These are phyloP conservation scores for Elasticomyces elasticus DNA, from an alignment of 495 filamentous ascomycete genomes.

Conservation along the genomic window DNA sequence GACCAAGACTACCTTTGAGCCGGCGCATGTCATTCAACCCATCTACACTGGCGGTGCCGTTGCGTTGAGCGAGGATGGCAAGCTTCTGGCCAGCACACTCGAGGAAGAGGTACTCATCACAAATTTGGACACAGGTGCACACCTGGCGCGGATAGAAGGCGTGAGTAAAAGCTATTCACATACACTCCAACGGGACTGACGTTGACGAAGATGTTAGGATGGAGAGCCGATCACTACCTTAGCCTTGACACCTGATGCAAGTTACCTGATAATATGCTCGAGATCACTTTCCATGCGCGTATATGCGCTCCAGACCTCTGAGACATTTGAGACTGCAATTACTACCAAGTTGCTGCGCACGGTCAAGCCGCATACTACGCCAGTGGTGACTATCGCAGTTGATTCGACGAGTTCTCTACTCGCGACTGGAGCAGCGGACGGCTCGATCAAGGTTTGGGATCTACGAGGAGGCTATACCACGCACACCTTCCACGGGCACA, in stretches of 20 bases:
- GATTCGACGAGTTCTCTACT: conserved; percentile 82
- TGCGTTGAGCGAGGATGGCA: conserved; percentile 69
- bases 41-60: conserved; percentile 89
- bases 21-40: conserved; percentile 69
- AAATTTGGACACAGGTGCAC: conserved; percentile 69
- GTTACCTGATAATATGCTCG: conserved; percentile 82
- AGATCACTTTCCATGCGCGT: conserved; percentile 90
- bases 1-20: conserved; percentile 77
- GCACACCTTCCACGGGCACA: conserved; percentile 87
- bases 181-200: conserved; percentile 17
- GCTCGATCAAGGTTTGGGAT: conserved; percentile 92
- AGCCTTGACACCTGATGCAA: conserved; percentile 73
- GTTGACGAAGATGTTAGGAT: conserved; percentile 51
- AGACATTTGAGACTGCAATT: conserved; percentile 41
- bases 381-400: conserved; percentile 71
- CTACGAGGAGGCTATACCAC: conserved; percentile 83
- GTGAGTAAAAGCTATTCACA: conserved; percentile 38
- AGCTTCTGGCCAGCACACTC: conserved; percentile 73
- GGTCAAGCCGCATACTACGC: conserved; percentile 80
- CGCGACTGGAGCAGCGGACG: conserved; percentile 86
- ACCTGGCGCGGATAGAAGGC: conserved; percentile 80
- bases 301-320: conserved; percentile 57
- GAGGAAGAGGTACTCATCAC: conserved; percentile 85
- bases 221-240: conserved; percentile 84
- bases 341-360: conserved; percentile 62